Evolutionary conservation across 2,329 filamentous ascomycete species (phyloP), one percentile per base, ranked within the genome.

Genomic region (Sphaerulina populicola): DNA sequence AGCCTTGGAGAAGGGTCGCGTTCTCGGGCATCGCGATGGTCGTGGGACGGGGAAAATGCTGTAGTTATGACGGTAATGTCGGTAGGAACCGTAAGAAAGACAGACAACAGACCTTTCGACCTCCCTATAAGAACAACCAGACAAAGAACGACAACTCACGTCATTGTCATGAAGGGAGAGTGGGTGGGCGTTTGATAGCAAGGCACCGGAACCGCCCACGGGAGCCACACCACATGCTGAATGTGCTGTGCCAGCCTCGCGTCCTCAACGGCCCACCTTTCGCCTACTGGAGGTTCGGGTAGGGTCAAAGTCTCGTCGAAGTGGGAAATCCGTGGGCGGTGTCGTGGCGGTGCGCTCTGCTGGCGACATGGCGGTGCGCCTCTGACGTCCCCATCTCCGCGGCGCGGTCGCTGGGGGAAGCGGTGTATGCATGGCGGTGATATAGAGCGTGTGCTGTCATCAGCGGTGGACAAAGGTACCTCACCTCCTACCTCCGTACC

Each of bases 1-100:
- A 86, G 9, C 73, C 81, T 65, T 86, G 81, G 52, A 86, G 75
- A 68, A 86, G 78, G 47, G 79, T 77, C 36, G 58, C 57, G 50
- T 65, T 65, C n/a, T 62, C 60, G 2, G 60, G 55, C 56, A 58
- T 58, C 9, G 30, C 49, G 27, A 42, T 11, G 29, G 38, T 23
- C 29, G 12, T n/a, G 30, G 6, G 30, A n/a, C 6, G 23, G 18
- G 4, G 7, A n/a, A 41, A 4, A 23, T 41, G 21, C 39, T 27
- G 15, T n/a, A 27, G 23, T 4, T 27, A 1, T 18, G 4, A 18
- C 18, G 23, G 23, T 27, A 27, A 27, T 7, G 5, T 27, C 5
- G 23, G 23, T 11, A 41, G 12, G 15, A 27, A 31, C 8, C 23
- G 14, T 4, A 31, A 27, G 36, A 18, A n/a, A 35, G 8, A 36